Percentiles rank a stretch among this genome's conserved stretches.
Conservation (phyloP, 352 stramenopile species). For the Aphanomyces stellatus region DNA sequence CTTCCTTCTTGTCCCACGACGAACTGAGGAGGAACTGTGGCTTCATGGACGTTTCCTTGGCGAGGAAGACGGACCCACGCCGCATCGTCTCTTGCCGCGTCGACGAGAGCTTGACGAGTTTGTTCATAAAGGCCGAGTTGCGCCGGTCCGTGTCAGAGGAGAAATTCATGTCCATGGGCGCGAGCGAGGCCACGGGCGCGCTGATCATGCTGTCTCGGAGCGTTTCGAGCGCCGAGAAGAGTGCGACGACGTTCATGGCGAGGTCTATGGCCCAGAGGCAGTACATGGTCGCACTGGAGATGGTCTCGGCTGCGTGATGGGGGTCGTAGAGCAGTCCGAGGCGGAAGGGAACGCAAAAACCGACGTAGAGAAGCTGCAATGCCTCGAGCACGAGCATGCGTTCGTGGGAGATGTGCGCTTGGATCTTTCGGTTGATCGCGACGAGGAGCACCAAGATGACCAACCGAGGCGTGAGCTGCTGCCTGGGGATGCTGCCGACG, state of each 20-base stretch:
- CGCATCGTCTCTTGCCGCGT: conserved; percentile 5
- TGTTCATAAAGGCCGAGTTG: background rate
- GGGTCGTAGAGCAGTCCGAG: conserved; percentile 38
- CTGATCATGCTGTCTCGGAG: conserved; percentile 1
- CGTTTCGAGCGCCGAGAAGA: background rate
- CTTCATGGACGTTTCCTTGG: conserved; percentile 13
- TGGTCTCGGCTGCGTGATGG: conserved; percentile 18
- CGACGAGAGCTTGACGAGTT: background rate
- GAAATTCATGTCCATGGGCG: background rate
- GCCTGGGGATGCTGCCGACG: no score
- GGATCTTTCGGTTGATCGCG: background rate
- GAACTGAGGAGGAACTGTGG: conserved; percentile 10
- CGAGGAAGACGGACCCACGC: background rate
- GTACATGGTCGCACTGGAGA: background rate
- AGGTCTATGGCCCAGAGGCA: background rate
- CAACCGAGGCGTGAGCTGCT: background rate
- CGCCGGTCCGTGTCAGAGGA: background rate
- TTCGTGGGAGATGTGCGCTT: background rate
- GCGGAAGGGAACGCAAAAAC: conserved; percentile 34
- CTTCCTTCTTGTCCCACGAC: background rate
- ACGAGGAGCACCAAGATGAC: background rate
- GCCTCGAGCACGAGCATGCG: conserved; percentile 24
- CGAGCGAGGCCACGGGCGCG: background rate
- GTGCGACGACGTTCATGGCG: background rate
- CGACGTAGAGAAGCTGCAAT: conserved; percentile 33